phyloP scores from a whole-genome alignment of 371 early-diverging fungal genomes.

The Neoconidiobolus thromboides region DNA sequence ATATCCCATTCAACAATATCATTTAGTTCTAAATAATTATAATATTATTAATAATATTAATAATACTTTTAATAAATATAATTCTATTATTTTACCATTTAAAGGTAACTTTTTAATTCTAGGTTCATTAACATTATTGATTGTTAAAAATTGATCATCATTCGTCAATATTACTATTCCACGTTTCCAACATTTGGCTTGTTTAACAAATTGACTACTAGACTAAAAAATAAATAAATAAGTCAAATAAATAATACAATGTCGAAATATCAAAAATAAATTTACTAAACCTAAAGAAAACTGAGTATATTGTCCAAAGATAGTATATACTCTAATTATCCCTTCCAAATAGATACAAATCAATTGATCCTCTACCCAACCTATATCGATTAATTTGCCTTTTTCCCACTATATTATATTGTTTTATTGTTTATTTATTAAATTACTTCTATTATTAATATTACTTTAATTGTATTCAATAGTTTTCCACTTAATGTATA shows the following conservation, averaged over 20 bases:
- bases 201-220: slow-evolving; percentile 51
- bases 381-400: slow-evolving; percentile 68
- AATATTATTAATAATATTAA: too few relatives aligned
- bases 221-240: slow-evolving; percentile 33
- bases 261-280: neutral
- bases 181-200: slow-evolving; percentile 69
- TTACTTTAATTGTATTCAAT: neutral
- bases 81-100: too few relatives aligned
- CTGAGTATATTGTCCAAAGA: slow-evolving; percentile 57
- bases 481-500: neutral
- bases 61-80: too few relatives aligned
- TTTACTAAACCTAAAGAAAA: slow-evolving; percentile 65
- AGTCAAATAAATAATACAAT: neutral
- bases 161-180: slow-evolving; percentile 81
- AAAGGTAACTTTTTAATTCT: slow-evolving; percentile 39
- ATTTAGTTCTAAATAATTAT: slow-evolving; percentile 15
- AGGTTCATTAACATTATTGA: slow-evolving; percentile 71
- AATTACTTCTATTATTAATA: neutral
- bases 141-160: slow-evolving; percentile 52
- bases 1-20: slow-evolving; percentile 30
- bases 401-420: slow-evolving; percentile 54
- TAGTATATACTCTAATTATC: slow-evolving; percentile 56
- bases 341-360: slow-evolving; percentile 79
- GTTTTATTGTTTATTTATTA: neutral
- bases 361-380: slow-evolving; percentile 78